Evolutionary conservation across 2,329 filamentous ascomycete genomes (phyloP), one percentile per base, ranked within the genome.

Genomic region (Penicillium hordei): DNA sequence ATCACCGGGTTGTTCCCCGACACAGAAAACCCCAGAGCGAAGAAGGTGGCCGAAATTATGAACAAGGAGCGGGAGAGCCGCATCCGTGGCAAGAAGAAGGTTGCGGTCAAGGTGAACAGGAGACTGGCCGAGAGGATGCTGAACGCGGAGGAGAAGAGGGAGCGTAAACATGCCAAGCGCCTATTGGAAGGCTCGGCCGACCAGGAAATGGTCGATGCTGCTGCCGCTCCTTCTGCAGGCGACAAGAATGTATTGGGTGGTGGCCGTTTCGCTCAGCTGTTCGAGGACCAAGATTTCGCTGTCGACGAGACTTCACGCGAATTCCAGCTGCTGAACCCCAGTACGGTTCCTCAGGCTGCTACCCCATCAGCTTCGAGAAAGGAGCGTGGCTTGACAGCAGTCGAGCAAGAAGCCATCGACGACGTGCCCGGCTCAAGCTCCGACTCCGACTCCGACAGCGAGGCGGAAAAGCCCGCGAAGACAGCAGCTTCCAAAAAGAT

Each of bases 21-120:
- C 23, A 51, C 49, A 21, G 55, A 53, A 17, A 53, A 52, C 42
- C 34, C 85, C 92, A 57, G 87, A 88, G 60, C 97, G 96, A 82
- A 88, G 89, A 65, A 53, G 49, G 87, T 99, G 67, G 91, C 93
- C 75, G 91, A 96, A 72, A 96, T 93, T 82, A 91, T 99, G 62
- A 91, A 96, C 71, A 96, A 97, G 78, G 93, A 97, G 77, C 87
- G 94, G n/a, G 91, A 94, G 70, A 95, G 88, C 73, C 86, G 94
- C 65, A 97, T 99, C 70, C 86, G 94, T 67, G 93, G 93, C 63
- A 91, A 88, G 76, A 97, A 96, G 81, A 97, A 96, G 82, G 89
- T 95, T 8, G 75, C 81, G 15, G 85, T 86, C 80, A 97, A 97
- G 82, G 92, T 99, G 78, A 99, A 99, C 72, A 79, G 83, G 59